Conservation (phyloP, 352 stramenopile species). For the Phytophthora hibernalis region DNA sequence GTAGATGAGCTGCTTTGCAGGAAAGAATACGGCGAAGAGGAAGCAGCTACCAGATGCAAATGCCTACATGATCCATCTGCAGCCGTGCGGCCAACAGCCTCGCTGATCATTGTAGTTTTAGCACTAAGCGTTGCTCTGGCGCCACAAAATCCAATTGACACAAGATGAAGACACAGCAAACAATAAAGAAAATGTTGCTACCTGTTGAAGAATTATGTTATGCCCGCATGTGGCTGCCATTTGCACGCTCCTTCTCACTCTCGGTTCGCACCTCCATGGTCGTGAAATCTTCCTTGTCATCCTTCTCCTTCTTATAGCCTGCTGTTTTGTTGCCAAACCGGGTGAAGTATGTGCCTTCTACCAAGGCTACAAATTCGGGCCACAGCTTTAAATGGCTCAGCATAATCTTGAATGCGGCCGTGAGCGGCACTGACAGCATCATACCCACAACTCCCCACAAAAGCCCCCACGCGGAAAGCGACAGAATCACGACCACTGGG, state of each 20-base stretch:
- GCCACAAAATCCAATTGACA: conserved; percentile 8
- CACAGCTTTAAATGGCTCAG: conserved; percentile 86
- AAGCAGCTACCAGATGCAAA: conserved; percentile 46
- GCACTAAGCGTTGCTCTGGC: conserved; percentile 13
- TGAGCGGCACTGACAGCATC: conserved; percentile 90
- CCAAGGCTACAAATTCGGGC: conserved; percentile 86
- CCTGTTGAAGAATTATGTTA: conserved; percentile 38
- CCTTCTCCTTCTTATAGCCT: conserved; percentile 81
- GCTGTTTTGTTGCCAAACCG: conserved; percentile 69
- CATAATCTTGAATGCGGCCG: conserved; percentile 89
- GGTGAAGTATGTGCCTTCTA: conserved; percentile 89
- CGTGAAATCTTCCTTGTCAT: conserved; percentile 80
- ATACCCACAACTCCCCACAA: conserved; percentile 90
- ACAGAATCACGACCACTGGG: conserved; percentile 87
- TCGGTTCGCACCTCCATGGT: conserved; percentile 82
- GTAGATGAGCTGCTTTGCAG: conserved; percentile 59
- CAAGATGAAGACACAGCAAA: conserved; percentile 19
- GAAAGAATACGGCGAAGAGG: conserved; percentile 38
- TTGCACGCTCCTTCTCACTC: conserved; percentile 64
- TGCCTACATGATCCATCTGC: conserved; percentile 52
- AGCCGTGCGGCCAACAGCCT: conserved; percentile 9
- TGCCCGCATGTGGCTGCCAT: conserved; percentile 44
- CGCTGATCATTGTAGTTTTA: conserved; percentile 14
- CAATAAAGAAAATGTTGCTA: conserved; percentile 28
- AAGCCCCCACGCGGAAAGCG: conserved; percentile 87